A percentile compares a stretch with the other conserved stretches of the same genome.
Evolutionary conservation across 306 rosid genomes (phyloP).

Genomic region (Glycine latifolia): DNA sequence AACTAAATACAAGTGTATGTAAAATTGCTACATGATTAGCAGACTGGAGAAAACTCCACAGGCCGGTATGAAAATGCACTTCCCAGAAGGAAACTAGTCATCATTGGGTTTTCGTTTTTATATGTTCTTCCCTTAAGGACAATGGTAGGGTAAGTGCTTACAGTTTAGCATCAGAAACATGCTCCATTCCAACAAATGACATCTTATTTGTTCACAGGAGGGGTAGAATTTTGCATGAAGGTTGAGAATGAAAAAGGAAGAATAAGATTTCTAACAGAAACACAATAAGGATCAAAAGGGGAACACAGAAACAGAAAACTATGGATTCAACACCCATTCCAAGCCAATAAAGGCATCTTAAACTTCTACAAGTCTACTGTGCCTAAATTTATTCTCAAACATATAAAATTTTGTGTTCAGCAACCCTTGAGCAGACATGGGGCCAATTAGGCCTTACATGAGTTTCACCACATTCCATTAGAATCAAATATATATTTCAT

Average conservation of each 20-base stretch:
- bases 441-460: slow-evolving; percentile 11
- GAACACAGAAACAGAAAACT: neutral
- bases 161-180: slow-evolving; percentile 15
- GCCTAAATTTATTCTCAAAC: slow-evolving; percentile 13
- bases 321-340: neutral
- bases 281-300: neutral
- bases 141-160: neutral
- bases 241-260: neutral
- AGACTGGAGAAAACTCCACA: neutral
- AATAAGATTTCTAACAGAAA: neutral
- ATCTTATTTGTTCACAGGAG: neutral
- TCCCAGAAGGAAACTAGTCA: neutral
- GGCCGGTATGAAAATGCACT: neutral
- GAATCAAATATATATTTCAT: slow-evolving; percentile 34
- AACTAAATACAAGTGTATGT: neutral
- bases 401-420: neutral
- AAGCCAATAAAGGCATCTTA: slow-evolving; percentile 6
- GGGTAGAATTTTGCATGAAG: neutral
- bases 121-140: neutral
- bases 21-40: neutral
- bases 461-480: slow-evolving; percentile 10
- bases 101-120: neutral
- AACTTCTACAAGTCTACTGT: slow-evolving; percentile 11
- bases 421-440: slow-evolving; percentile 31
- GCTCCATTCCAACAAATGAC: slow-evolving; percentile 10